Evolutionary conservation across 1,284 basidiomycete genomes (phyloP).

Genomic region (Irpex sp.): DNA sequence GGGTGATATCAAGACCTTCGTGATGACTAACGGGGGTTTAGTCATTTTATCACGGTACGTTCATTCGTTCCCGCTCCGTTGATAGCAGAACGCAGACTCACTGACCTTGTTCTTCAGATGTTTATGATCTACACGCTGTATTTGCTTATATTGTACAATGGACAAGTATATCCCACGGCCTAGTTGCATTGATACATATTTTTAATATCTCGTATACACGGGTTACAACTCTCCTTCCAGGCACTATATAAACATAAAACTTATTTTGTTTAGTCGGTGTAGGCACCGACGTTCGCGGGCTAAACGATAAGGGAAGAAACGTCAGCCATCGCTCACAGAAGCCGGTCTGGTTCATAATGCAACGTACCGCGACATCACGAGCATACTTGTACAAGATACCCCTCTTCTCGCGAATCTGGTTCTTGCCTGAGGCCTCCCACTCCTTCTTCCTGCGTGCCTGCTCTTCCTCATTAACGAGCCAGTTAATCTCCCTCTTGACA

Average conservation of each 20-base stretch:
- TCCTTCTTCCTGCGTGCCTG: slow-evolving; percentile 63
- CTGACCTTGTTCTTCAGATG: background rate
- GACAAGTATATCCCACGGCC: background rate
- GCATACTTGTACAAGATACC: slow-evolving; percentile 76
- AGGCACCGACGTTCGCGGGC: slow-evolving; percentile 77
- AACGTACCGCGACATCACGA: slow-evolving; percentile 73
- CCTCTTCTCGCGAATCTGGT: slow-evolving; percentile 65
- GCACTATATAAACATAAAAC: background rate
- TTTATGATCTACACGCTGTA: slow-evolving; percentile 3
- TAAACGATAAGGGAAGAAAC: slow-evolving; percentile 23
- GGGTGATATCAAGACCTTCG: background rate
- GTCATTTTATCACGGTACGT: background rate
- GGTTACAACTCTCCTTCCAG: slow-evolving; percentile 3
- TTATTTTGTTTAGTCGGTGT: slow-evolving; percentile 53
- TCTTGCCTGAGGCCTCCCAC: slow-evolving; percentile 70
- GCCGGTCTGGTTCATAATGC: background rate
- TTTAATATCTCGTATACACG: slow-evolving; percentile 9
- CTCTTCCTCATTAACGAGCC: slow-evolving; percentile 82
- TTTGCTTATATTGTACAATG: background rate
- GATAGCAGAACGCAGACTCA: background rate
- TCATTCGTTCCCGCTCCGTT: background rate
- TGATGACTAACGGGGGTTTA: background rate
- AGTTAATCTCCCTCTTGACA: slow-evolving; percentile 73
- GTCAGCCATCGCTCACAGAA: slow-evolving; percentile 10
- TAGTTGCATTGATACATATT: slow-evolving; percentile 9